Evolutionary conservation across 768 basidiomycete species (phyloP).

Genomic region (Lactifluus volemus): DNA sequence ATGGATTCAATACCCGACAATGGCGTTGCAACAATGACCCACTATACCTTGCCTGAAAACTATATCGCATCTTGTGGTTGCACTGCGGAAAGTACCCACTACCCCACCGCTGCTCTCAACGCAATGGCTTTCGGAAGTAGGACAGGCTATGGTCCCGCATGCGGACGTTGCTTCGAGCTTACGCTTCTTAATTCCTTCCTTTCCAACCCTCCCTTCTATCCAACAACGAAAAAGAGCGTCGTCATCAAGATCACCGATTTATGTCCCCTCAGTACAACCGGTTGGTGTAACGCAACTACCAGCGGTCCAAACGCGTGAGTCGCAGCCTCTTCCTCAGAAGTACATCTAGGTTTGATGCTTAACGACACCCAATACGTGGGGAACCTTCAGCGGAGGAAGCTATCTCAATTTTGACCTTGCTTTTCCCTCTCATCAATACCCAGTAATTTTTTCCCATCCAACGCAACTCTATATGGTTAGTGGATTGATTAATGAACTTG

Average conservation of each 20-base stretch:
- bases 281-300: constrained; percentile 66
- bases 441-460: constrained; percentile 64
- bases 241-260: constrained; percentile 75
- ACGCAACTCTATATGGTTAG: constrained; percentile 55
- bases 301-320: constrained; percentile 56
- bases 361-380: background rate
- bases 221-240: constrained; percentile 47
- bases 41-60: constrained; percentile 47
- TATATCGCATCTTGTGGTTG: constrained; percentile 75
- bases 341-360: background rate
- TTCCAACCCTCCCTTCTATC: constrained; percentile 61
- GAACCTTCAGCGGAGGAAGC: constrained; percentile 44
- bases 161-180: constrained; percentile 73
- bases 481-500: background rate
- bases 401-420: constrained; percentile 79
- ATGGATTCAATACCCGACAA: constrained; percentile 56
- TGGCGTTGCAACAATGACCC: constrained; percentile 71
- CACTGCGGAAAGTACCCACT: constrained; percentile 41
- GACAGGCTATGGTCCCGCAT: constrained; percentile 59
- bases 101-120: constrained; percentile 72
- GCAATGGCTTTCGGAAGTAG: constrained; percentile 76
- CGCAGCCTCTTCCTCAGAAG: background rate
- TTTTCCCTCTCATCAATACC: constrained; percentile 66
- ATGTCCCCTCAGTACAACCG: constrained; percentile 53
- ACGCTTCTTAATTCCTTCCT: constrained; percentile 63